Base-by-base conservation (phyloP, 441 rosid genomes). In the Eutrema salsugineum region DNA sequence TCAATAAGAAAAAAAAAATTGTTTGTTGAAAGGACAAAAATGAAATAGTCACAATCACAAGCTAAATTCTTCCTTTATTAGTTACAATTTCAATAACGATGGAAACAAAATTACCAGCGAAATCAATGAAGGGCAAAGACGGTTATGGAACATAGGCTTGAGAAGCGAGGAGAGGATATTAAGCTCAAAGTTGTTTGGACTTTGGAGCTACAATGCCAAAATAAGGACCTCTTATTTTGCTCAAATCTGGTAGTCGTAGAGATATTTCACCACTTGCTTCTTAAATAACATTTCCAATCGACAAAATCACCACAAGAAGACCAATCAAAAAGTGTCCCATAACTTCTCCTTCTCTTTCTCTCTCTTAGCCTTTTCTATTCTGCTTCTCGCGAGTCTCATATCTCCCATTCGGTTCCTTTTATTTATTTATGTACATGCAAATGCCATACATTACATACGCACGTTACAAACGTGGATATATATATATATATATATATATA, bases 91-190 rank as follows among this genome's bases (percentile, higher is more conserved):
- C 30, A 28, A 32, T 6, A 32, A 4, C 19, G 14, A 39, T 5
- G 0, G 3, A 5, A 24, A 40, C 12, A n/a, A 16, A 47, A 16
- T 24, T 69, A 85, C 94, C 94, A 10, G 84, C 72, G 36, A 86
- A 76, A 56, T 91, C 91, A 28, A 88, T 59, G 78, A 49, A 78
- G 7, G 89, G 89, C 54, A 82, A 64, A 0, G 32, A 16, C 0
- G 36, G 51, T 77, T 71, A 19, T 15, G 90, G 70, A 14, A 55
- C 33, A 80, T 83, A 91, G 38, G 78, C 79, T 35, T 69, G 24
- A 68, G 91, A 86, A 15, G 63, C 81, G n/a, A 91, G 77, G 75
- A 91, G 90, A 79, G 97, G 97, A 67, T 78, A n/a, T n/a, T 81
- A 84, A 89, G 82, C 81, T 91, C 95, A 63, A 63, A 91, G 16